These are phyloP conservation scores for Rhynchospora pubera DNA, from an alignment of 176 grass and related monocot species.

Conservation along the genomic window DNA sequence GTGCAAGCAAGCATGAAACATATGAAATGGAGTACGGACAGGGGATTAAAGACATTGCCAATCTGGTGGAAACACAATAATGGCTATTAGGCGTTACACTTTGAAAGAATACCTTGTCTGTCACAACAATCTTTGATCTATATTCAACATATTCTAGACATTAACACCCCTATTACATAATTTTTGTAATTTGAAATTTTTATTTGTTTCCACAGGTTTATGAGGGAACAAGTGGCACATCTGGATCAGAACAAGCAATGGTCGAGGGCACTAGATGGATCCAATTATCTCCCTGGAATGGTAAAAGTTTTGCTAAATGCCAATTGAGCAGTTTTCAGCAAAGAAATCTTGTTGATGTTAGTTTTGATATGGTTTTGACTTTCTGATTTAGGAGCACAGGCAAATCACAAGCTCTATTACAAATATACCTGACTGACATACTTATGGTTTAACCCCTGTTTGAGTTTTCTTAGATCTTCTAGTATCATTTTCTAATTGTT, in stretches of 20 bases:
- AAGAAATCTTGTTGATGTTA: not conserved
- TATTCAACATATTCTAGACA: not conserved
- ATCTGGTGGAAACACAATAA: not conserved
- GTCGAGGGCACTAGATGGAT: conserved; percentile 99
- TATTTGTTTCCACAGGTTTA: conserved; percentile 49
- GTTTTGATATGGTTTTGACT: not conserved
- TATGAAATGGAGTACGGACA: not conserved
- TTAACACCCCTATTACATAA: not conserved
- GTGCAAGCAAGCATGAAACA: not conserved
- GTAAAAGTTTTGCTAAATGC: conserved; percentile 35
- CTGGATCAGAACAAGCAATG: conserved; percentile 95
- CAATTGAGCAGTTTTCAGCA: not conserved
- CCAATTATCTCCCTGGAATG: conserved; percentile 99
- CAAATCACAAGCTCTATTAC: not conserved
- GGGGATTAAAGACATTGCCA: not conserved
- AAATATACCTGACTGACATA: not conserved
- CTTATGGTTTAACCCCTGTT: not conserved
- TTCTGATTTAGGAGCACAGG: not conserved
- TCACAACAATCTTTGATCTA: not conserved
- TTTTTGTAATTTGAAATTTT: not conserved
- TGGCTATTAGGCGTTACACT: not conserved
- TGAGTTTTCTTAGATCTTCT: not conserved
- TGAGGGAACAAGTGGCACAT: conserved; percentile 59
- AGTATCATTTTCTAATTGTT: not conserved
- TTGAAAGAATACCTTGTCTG: not conserved